These are phyloP conservation scores for Brassica napus DNA, from an alignment of 345 rosid genomes.

Conservation along the genomic window Da-Ae NC_063451.1:30136001-30136500, in stretches of 20 bases:
- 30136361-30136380: background rate
- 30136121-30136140: too few relatives aligned
- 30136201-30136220: too few relatives aligned
- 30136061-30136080: background rate
- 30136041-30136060: background rate
- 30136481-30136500: background rate
- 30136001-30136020: background rate
- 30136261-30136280: too few relatives aligned
- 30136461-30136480: background rate
- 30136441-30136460: background rate
- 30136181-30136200: too few relatives aligned
- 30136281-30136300: too few relatives aligned
- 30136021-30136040: background rate
- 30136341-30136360: background rate
- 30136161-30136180: too few relatives aligned
- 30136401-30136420: background rate
- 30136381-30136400: background rate
- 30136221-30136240: too few relatives aligned
- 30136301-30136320: background rate
- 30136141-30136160: too few relatives aligned
- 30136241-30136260: too few relatives aligned
- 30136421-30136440: background rate
- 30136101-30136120: too few relatives aligned
- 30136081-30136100: too few relatives aligned
- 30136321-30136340: background rate